Evolutionary conservation across 371 early-diverging fungal species (phyloP).

Genomic region (Phascolomyces articulosus): DNA sequence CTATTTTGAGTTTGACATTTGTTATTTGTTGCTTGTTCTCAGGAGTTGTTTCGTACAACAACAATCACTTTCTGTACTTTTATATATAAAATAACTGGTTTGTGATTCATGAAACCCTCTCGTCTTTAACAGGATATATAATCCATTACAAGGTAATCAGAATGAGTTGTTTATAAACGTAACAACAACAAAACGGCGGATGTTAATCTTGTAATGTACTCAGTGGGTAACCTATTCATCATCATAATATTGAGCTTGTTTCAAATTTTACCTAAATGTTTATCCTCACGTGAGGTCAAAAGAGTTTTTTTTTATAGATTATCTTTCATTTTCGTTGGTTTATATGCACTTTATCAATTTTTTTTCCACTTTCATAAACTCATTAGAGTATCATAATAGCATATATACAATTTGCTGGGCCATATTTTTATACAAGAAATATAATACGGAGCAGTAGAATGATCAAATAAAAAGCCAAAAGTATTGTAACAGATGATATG

Average conservation of each 20-base stretch:
- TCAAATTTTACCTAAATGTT: neutral
- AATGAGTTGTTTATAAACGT: neutral
- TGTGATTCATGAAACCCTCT: no score
- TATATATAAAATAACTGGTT: no score
- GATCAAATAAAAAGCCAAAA: no score
- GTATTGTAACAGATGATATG: no score
- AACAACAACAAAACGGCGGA: neutral
- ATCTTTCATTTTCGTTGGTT: neutral
- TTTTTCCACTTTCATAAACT: neutral
- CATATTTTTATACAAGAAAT: no score
- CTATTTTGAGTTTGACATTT: slow-evolving; percentile 7
- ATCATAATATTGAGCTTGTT: neutral
- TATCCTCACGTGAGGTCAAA: slow-evolving; percentile 6
- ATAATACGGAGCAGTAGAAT: no score
- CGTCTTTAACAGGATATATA: no score
- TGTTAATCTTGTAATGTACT: no score
- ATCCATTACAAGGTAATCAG: no score
- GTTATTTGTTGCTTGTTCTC: slow-evolving; percentile 3
- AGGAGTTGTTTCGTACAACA: slow-evolving; percentile 5
- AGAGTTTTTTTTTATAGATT: neutral
- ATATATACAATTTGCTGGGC: no score
- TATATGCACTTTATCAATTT: neutral
- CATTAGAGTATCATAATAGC: no score
- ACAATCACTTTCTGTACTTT: no score
- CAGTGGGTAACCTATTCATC: neutral